phyloP scores from a whole-genome alignment of 1,284 basidiomycete genomes.

The Lentinula novae-zelandiae region DNA sequence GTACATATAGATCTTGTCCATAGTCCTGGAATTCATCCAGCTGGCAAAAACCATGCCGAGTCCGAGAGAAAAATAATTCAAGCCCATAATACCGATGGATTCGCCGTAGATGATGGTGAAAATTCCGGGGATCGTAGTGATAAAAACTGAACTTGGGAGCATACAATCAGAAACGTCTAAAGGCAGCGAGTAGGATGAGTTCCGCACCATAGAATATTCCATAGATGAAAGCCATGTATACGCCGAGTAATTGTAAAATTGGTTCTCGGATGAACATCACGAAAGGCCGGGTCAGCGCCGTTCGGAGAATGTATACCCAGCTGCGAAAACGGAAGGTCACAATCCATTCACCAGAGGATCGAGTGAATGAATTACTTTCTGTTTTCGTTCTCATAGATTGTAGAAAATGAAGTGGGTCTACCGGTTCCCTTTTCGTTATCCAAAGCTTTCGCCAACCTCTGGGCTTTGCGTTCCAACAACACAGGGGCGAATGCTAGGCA shows the following conservation, averaged over 20 bases:
- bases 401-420: constrained; percentile 28
- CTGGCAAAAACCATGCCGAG: constrained; percentile 48
- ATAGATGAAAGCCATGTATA: constrained; percentile 44
- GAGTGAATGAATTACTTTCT: constrained; percentile 30
- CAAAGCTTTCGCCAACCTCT: constrained; percentile 36
- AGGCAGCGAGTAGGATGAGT: neutral
- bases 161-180: constrained; percentile 16
- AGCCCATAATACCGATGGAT: constrained; percentile 50
- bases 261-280: constrained; percentile 34
- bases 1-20: constrained; percentile 53
- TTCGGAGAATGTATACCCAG: constrained; percentile 38
- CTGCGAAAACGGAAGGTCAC: constrained; percentile 20
- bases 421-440: constrained; percentile 38
- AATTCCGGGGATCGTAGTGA: constrained; percentile 64
- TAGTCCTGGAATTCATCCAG: constrained; percentile 54
- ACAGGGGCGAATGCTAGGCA: constrained; percentile 51
- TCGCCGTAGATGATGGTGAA: constrained; percentile 51
- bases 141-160: constrained; percentile 32
- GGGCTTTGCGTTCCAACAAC: constrained; percentile 58
- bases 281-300: constrained; percentile 38
- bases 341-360: too few species aligned
- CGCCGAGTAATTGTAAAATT: constrained; percentile 38
- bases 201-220: constrained; percentile 51
- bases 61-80: constrained; percentile 64
- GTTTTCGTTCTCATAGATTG: constrained; percentile 37